Base-by-base conservation (phyloP, 352 stramenopile species). In the Pythium aristosporum region DNA sequence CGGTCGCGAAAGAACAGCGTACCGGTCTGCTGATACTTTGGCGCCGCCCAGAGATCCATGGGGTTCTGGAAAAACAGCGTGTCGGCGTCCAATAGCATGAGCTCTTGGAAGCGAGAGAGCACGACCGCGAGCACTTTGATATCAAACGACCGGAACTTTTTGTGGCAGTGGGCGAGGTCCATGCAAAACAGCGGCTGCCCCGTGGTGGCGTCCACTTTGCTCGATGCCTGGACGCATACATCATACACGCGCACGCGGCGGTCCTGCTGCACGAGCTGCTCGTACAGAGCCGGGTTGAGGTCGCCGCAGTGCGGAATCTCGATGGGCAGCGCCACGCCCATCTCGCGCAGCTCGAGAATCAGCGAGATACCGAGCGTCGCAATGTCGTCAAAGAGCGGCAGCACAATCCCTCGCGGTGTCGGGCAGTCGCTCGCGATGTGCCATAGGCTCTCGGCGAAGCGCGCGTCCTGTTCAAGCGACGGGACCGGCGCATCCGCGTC, bases 11-110 rank as follows among this genome's bases (percentile, higher is more conserved):
- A 91, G 56, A 91, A 83, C 20, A 91, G 66, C 51, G 76, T 89
- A 12, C 85, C 85, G 0, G 80, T 89, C 11, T 54, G 56, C 20
- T 65, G 61, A 57, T 79, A 89, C 47, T 85, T 83, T 41, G 68
- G 57, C 9, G 76, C 67, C 0, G 83, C 70, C 76, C 79, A 92
- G 8, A 92, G 61, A 43, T 32, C 16, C 71, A 73, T 77, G 3
- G 82, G 85, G 49, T 66, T 80, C 46, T 88, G 74, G 48, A 94
- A 80, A 57, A 91, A 78, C 34, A 91, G 53, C 13, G 75, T 75
- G 63, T 94, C 85, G 34, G 83, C 83, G 72, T 94, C 85, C 28
- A 92, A 51, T n/a, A 92, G 61, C 85, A 92, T 89, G 37, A 92
- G 61, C 48, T 94, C 76, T 39, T 80, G 63, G 47, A 94, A 91